Percentiles rank a stretch among this genome's conserved stretches.
Evolutionary conservation across 2,329 filamentous ascomycete species (phyloP).

Genomic region (Pseudovirgaria hyperparasitica): DNA sequence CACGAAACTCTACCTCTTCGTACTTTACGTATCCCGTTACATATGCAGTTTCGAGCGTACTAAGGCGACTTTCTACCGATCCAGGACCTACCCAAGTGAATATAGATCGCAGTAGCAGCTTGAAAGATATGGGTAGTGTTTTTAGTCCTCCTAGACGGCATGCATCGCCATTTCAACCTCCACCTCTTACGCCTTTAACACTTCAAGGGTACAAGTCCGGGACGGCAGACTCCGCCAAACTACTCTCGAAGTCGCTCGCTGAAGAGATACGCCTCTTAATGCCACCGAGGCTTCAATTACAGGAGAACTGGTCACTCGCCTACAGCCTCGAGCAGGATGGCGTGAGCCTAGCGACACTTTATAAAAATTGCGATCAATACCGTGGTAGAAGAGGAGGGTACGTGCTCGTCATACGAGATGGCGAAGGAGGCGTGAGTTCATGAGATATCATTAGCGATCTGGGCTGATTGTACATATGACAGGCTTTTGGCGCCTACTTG

Average conservation of each 20-base stretch:
- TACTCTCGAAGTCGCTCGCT: slow-evolving; percentile 62
- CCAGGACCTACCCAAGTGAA: slow-evolving; percentile 18
- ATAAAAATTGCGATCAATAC: slow-evolving; percentile 61
- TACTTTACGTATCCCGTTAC: slow-evolving; percentile 38
- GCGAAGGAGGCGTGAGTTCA: slow-evolving; percentile 53
- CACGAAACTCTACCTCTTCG: slow-evolving; percentile 16
- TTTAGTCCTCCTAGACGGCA: slow-evolving; percentile 50
- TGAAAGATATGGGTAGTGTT: slow-evolving; percentile 41
- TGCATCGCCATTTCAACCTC: slow-evolving; percentile 71
- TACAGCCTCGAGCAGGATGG: slow-evolving; percentile 92
- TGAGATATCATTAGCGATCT: not conserved
- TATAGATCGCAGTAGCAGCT: slow-evolving; percentile 24
- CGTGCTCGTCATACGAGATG: slow-evolving; percentile 75
- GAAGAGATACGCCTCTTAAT: slow-evolving; percentile 89
- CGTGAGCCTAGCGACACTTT: slow-evolving; percentile 74
- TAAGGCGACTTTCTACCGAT: slow-evolving; percentile 34
- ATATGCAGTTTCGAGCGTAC: slow-evolving; percentile 34
- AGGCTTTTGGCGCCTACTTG: slow-evolving; percentile 83
- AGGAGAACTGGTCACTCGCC: slow-evolving; percentile 72
- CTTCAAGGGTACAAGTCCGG: slow-evolving; percentile 53
- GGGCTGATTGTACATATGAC: slow-evolving; percentile 6
- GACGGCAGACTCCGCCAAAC: slow-evolving; percentile 46
- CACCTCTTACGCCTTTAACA: slow-evolving; percentile 69
- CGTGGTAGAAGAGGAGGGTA: slow-evolving; percentile 65
- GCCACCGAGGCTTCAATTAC: slow-evolving; percentile 73